Evolutionary conservation across 768 basidiomycete species (phyloP), one percentile per base, ranked within the genome.

Genomic region (Bullera alba): DNA sequence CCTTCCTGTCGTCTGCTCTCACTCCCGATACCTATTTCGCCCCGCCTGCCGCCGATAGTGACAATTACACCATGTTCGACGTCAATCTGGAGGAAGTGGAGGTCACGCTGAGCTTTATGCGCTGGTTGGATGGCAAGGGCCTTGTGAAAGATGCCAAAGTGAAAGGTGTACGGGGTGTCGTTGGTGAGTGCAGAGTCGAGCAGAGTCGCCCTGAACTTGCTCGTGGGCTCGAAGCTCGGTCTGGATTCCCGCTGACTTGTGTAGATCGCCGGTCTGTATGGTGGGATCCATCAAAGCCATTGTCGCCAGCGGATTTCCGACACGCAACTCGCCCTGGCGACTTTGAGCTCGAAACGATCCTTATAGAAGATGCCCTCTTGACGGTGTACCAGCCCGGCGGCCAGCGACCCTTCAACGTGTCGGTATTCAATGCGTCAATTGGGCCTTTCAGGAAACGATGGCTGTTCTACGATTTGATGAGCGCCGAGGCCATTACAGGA

Each of bases 51-150:
- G 21, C 56, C 22, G 58, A 69, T 21, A 32, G 46, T 16, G 63
- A 70, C n/a, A 87, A 89, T 69, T 86, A 84, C 72, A 84, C 91
- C 5, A 85, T 87, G 80, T 96, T 93, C 60, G 92, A 97, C 70
- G 72, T 99, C 54, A 88, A 81, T 55, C 81, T 99, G 15, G 93
- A 95, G 65, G 88, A 90, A 22, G 85, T 99, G 42, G 95, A 97
- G 57, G 92, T 99, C 15, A 90, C 88, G 0, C 76, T 99, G 14
- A 93, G 89, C 27, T 75, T 99, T 5, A 81, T 83, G 73, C 78
- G 84, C 48, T 99, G 95, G 95, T 76, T 96, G 48, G 90, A 95
- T 69, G 93, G 95, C 2, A 95, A 90, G 69, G 95, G 95, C 0
- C 75, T 99, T 17, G 77, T 99, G 5, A 83, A 87, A 60, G 85